A percentile compares a stretch with the other conserved stretches of the same genome.
phyloP scores from a whole-genome alignment of 2,329 filamentous ascomycete species.

The Colletotrichum chrysophilum region DNA sequence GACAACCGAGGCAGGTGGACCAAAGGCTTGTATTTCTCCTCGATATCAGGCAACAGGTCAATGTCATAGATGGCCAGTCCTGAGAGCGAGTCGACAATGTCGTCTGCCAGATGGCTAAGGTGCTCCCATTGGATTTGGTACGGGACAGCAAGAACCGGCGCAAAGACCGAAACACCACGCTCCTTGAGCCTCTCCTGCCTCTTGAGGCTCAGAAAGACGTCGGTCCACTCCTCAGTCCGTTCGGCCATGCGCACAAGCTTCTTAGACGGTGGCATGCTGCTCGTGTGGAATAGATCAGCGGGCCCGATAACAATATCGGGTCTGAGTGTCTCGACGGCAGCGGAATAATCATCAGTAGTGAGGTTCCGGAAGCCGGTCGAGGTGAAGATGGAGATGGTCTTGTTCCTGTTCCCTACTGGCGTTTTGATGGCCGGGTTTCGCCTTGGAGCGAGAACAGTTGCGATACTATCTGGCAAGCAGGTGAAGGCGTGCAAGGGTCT shows the following conservation, averaged over 20 bases:
- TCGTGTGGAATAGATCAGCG: slow-evolving; percentile 67
- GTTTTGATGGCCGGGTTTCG: slow-evolving; percentile 77
- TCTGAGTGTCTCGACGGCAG: slow-evolving; percentile 66
- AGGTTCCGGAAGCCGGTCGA: slow-evolving; percentile 84
- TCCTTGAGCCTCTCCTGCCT: slow-evolving; percentile 33
- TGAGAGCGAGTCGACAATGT: slow-evolving; percentile 63
- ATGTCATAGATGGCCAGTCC: slow-evolving; percentile 82
- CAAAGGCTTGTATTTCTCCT: slow-evolving; percentile 58
- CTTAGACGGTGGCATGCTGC: slow-evolving; percentile 67
- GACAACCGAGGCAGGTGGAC: slow-evolving; percentile 73
- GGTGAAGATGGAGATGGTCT: slow-evolving; percentile 78
- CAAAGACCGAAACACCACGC: slow-evolving; percentile 54
- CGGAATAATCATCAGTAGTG: slow-evolving; percentile 70
- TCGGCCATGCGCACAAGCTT: slow-evolving; percentile 84
- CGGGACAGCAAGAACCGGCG: slow-evolving; percentile 76
- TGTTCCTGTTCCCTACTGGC: slow-evolving; percentile 73
- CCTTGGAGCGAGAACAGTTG: slow-evolving; percentile 78
- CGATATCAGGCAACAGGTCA: slow-evolving; percentile 71
- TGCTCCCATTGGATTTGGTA: slow-evolving; percentile 81
- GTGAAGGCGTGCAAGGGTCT: slow-evolving; percentile 79
- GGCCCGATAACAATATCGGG: slow-evolving; percentile 84
- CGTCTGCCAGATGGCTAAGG: slow-evolving; percentile 71
- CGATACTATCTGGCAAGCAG: slow-evolving; percentile 66
- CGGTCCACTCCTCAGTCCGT: slow-evolving; percentile 82
- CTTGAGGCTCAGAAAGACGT: slow-evolving; percentile 63